phyloP scores from a whole-genome alignment of 805 yeast species.

The Metschnikowia orientalis region DNA sequence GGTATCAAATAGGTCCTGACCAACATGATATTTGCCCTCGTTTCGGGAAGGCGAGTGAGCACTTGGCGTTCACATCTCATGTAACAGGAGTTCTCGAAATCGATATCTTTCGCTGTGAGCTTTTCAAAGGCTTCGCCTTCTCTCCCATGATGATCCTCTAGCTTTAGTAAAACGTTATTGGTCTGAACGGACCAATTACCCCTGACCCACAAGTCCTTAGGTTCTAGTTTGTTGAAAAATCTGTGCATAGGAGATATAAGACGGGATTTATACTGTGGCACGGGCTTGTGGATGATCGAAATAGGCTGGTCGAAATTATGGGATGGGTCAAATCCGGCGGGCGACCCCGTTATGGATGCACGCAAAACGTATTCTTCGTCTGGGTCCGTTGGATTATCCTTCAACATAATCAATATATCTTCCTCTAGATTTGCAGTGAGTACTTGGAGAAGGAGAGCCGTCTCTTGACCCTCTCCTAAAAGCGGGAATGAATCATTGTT shows the following conservation, averaged over 20 bases:
- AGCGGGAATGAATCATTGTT: constrained; percentile 37
- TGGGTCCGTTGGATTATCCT: constrained; percentile 31
- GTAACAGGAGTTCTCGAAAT: constrained; percentile 32
- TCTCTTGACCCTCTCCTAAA: constrained; percentile 9
- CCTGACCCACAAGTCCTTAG: constrained; percentile 55
- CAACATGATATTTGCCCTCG: constrained; percentile 34
- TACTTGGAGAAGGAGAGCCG: constrained; percentile 19
- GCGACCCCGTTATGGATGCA: constrained; percentile 57
- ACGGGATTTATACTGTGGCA: constrained; percentile 58
- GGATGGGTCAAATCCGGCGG: constrained; percentile 70
- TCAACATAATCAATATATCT: constrained; percentile 54
- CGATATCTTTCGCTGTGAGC: constrained; percentile 32
- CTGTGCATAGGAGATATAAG: constrained; percentile 61
- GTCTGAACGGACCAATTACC: constrained; percentile 70
- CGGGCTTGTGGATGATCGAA: constrained; percentile 63
- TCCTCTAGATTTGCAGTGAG: constrained; percentile 50
- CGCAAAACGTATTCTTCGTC: constrained; percentile 57
- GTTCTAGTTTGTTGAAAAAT: constrained; percentile 54
- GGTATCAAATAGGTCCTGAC: constrained; percentile 37
- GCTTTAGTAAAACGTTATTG: constrained; percentile 47
- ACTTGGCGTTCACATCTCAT: constrained; percentile 36
- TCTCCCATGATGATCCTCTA: constrained; percentile 41
- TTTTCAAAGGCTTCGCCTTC: constrained; percentile 31
- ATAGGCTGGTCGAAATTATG: constrained; percentile 49
- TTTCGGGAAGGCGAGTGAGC: constrained; percentile 33